Conservation (phyloP, 2,329 filamentous ascomycete genomes). For the Colletotrichum lentis region DNA sequence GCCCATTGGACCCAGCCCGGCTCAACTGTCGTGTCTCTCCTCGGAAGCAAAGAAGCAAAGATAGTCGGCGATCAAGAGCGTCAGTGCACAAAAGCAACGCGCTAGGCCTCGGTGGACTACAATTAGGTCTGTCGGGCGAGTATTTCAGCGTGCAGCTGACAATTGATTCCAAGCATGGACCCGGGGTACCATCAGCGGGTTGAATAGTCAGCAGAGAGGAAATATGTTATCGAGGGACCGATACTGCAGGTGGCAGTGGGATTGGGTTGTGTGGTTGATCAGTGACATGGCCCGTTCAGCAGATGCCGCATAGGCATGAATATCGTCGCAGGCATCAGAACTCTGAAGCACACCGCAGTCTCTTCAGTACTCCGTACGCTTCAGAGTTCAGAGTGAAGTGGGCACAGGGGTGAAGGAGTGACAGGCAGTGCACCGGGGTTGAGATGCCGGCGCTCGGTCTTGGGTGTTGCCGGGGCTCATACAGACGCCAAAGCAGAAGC, state of each 20-base stretch:
- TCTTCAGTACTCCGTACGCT: slow-evolving; percentile 10
- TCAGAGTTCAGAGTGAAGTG: slow-evolving; percentile 19
- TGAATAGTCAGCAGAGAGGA: neutral
- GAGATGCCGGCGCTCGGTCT: neutral
- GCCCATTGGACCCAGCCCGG: neutral
- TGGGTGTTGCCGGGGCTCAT: neutral
- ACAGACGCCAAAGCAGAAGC: neutral
- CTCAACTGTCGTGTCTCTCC: neutral
- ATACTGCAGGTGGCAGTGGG: neutral
- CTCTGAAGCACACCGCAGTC: slow-evolving; percentile 23
- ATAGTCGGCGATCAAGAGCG: slow-evolving; percentile 12
- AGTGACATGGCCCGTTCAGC: slow-evolving; percentile 15
- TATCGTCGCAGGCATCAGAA: slow-evolving; percentile 26
- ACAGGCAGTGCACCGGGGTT: neutral
- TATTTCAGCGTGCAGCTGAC: slow-evolving; percentile 18
- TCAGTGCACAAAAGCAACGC: slow-evolving; percentile 18
- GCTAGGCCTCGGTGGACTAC: slow-evolving; percentile 9
- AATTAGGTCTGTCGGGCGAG: slow-evolving; percentile 3
- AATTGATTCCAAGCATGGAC: slow-evolving; percentile 14
- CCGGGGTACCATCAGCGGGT: neutral
- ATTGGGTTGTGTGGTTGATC: neutral
- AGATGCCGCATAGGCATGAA: slow-evolving; percentile 23
- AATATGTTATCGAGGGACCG: neutral
- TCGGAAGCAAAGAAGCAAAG: neutral
- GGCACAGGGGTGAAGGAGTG: neutral